Conservation (phyloP, 768 basidiomycete genomes). For the Rhodotorula babjevae region DNA sequence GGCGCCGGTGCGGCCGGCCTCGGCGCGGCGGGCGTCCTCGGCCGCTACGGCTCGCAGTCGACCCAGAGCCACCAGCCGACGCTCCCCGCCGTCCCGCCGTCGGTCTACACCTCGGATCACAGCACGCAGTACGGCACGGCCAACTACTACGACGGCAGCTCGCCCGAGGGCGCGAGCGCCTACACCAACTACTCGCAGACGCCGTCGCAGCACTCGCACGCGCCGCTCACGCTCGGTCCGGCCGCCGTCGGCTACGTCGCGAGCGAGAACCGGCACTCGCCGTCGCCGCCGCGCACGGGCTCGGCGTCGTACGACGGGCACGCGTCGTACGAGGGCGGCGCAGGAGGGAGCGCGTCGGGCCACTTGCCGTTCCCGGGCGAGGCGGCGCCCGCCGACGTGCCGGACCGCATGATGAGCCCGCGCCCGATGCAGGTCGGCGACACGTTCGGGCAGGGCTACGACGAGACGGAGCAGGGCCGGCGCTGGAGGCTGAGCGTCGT, state of each 20-base stretch:
- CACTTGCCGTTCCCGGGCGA: slow-evolving; percentile 34
- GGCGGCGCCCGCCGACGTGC: background rate
- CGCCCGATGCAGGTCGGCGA: slow-evolving; percentile 39
- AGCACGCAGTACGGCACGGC: background rate
- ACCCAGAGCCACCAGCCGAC: slow-evolving; percentile 8
- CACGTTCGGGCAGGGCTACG: slow-evolving; percentile 34
- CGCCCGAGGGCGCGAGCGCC: slow-evolving; percentile 6
- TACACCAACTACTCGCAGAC: slow-evolving; percentile 26
- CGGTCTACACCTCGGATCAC: slow-evolving; percentile 20
- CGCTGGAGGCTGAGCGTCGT: slow-evolving; percentile 37
- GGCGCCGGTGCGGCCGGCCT: slow-evolving; percentile 35
- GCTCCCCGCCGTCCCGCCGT: slow-evolving; percentile 25
- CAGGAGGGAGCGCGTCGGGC: slow-evolving; percentile 1
- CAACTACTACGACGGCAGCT: background rate
- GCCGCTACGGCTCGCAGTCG: slow-evolving; percentile 21
- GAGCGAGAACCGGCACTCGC: slow-evolving; percentile 18
- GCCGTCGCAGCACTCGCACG: slow-evolving; percentile 26
- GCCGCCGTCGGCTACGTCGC: slow-evolving; percentile 25
- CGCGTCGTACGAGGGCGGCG: slow-evolving; percentile 2
- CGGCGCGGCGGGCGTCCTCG: slow-evolving; percentile 15
- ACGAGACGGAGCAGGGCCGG: slow-evolving; percentile 27
- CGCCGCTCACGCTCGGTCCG: slow-evolving; percentile 19
- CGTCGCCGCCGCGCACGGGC: slow-evolving; percentile 34
- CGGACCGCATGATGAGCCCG: slow-evolving; percentile 19
- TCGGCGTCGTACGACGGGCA: slow-evolving; percentile 21